Percentiles rank a stretch among this genome's conserved stretches.
Evolutionary conservation across 2,329 filamentous ascomycete genomes (phyloP).

Genomic region (Ophiostoma angusticollis): DNA sequence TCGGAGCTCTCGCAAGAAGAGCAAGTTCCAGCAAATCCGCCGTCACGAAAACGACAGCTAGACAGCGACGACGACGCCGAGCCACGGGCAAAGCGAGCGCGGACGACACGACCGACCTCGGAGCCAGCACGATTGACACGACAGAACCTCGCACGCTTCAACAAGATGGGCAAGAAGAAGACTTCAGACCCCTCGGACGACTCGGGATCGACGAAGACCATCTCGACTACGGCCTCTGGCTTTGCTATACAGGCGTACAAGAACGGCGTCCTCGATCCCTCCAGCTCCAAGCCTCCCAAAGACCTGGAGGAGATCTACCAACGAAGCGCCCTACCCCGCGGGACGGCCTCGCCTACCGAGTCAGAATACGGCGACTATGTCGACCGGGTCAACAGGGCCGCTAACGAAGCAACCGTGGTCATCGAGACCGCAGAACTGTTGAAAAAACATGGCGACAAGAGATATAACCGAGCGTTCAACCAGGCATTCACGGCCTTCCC

Average conservation of each 20-base stretch:
- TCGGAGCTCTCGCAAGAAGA: no score
- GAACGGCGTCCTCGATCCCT: conserved; percentile 11
- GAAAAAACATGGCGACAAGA: conserved; percentile 9
- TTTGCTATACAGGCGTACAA: conserved; percentile 8
- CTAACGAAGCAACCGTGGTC: conserved; percentile 15
- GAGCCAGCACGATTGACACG: no score
- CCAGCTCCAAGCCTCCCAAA: conserved; percentile 10
- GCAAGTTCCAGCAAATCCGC: no score
- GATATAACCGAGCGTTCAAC: conserved; percentile 7
- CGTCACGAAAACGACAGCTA: no score
- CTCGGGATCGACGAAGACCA: not conserved
- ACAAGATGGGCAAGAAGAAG: conserved; percentile 5
- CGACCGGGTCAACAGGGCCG: conserved; percentile 3
- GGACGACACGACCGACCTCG: no score
- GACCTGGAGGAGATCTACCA: conserved; percentile 11
- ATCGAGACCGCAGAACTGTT: conserved; percentile 10
- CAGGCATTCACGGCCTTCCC: no score
- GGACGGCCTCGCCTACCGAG: conserved; percentile 9
- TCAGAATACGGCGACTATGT: conserved; percentile 11
- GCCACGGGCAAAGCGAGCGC: no score
- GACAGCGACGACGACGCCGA: no score
- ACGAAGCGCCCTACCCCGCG: conserved; percentile 6
- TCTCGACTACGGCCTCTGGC: conserved; percentile 7
- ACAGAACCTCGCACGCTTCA: conserved; percentile 1
- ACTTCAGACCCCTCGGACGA: not conserved